Conservation (phyloP, 768 basidiomycete genomes). For the Pluteus cervinus region DNA sequence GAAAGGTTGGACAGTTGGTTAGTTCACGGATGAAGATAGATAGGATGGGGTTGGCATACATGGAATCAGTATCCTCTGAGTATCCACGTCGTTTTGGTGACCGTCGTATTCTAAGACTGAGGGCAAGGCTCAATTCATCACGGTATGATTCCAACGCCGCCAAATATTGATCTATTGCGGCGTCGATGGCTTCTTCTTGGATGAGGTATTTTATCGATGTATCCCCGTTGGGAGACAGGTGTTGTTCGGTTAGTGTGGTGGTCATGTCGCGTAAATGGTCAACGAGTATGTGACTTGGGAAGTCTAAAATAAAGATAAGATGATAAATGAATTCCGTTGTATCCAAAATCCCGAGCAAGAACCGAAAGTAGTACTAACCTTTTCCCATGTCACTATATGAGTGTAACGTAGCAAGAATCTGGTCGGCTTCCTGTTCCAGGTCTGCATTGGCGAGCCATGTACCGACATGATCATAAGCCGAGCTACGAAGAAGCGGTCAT, state of each 20-base stretch:
- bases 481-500: slow-evolving; percentile 17
- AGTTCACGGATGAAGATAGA: neutral
- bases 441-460: slow-evolving; percentile 43
- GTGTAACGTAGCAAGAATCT: neutral
- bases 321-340: slow-evolving; percentile 40
- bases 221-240: slow-evolving; percentile 6
- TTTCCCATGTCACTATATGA: too few species aligned
- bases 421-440: too few species aligned
- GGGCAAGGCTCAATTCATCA: slow-evolving; percentile 28
- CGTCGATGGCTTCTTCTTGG: slow-evolving; percentile 22
- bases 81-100: slow-evolving; percentile 41
- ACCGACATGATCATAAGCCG: slow-evolving; percentile 31
- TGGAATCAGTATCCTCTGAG: slow-evolving; percentile 32
- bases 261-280: slow-evolving; percentile 9
- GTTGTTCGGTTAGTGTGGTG: slow-evolving; percentile 11
- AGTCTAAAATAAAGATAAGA: slow-evolving; percentile 21
- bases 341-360: slow-evolving; percentile 45
- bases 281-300: slow-evolving; percentile 9
- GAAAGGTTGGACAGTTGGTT: slow-evolving; percentile 4
- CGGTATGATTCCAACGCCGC: slow-evolving; percentile 24
- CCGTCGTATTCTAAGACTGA: slow-evolving; percentile 36
- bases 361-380: slow-evolving; percentile 21
- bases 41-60: slow-evolving; percentile 23
- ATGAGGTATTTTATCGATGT: slow-evolving; percentile 18
- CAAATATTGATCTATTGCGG: slow-evolving; percentile 26